phyloP scores from a whole-genome alignment of 495 filamentous ascomycete species.

The Lasiosphaeria ovina region DNA sequence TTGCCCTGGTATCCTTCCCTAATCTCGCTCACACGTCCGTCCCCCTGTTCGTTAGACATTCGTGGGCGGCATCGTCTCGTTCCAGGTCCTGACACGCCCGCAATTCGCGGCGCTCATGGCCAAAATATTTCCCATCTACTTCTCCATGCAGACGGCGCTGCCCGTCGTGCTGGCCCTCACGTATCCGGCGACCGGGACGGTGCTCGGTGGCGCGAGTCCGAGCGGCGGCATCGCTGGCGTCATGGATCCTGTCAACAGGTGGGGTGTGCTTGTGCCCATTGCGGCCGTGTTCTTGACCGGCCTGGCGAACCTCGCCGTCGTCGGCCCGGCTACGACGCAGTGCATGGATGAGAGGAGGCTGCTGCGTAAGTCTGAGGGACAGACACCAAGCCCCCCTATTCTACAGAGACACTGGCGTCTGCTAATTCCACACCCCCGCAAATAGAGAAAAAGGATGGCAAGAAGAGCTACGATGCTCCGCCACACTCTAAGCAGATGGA shows the following conservation, averaged over 20 bases:
- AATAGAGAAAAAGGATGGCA: conserved; percentile 64
- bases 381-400: background rate
- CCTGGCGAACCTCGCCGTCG: conserved; percentile 61
- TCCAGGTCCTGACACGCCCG: conserved; percentile 68
- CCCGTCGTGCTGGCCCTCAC: conserved; percentile 76
- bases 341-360: conserved; percentile 71
- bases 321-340: conserved; percentile 70
- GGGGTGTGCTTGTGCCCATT: conserved; percentile 63
- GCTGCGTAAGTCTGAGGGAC: conserved; percentile 57
- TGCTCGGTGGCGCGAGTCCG: conserved; percentile 22
- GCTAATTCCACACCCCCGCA: conserved; percentile 10
- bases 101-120: conserved; percentile 79
- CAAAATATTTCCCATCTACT: conserved; percentile 82
- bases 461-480: conserved; percentile 70
- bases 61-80: conserved; percentile 71
- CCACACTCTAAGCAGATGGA: conserved; percentile 81
- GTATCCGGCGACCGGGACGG: conserved; percentile 56
- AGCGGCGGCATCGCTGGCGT: conserved; percentile 51
- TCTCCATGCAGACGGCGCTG: conserved; percentile 72
- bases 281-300: conserved; percentile 61
- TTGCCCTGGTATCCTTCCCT: background rate
- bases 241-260: conserved; percentile 53
- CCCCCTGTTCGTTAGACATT: conserved; percentile 59
- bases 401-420: background rate
- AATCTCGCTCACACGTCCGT: background rate